These are phyloP conservation scores for Chlamydomonas sphaeroides DNA, from an alignment of 139 green algal species.

Conservation along the genomic window DNA sequence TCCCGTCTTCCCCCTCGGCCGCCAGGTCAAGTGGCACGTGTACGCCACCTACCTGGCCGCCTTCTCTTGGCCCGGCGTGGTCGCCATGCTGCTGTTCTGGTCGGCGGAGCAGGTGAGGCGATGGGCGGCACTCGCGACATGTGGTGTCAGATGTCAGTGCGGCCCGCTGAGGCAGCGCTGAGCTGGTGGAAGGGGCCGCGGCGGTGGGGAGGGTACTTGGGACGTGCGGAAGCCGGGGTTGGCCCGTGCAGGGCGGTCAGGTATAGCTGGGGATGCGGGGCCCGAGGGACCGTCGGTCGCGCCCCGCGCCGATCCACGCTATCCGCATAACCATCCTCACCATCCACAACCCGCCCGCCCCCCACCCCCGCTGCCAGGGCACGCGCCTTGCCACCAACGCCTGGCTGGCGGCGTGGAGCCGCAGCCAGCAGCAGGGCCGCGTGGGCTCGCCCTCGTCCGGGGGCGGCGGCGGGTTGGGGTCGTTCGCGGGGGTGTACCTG, in stretches of 20 bases:
- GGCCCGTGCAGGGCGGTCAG: no score
- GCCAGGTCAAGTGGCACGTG: conserved; percentile 29
- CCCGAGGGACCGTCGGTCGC: no score
- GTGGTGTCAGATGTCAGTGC: no score
- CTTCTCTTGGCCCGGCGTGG: neutral
- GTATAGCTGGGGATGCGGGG: no score
- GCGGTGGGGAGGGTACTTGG: no score
- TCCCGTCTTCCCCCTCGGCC: neutral
- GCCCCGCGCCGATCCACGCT: no score
- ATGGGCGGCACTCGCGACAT: no score
- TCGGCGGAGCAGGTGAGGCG: neutral
- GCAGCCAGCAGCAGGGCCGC: neutral
- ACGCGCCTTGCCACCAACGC: conserved; percentile 30
- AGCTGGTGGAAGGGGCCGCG: no score
- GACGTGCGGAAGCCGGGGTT: no score
- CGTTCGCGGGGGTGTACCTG: conserved; percentile 1
- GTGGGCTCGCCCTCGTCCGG: no score
- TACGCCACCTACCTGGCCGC: conserved; percentile 13
- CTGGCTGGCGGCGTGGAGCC: conserved; percentile 31
- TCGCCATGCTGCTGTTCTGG: conserved; percentile 23
- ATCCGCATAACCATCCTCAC: no score
- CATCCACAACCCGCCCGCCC: neutral
- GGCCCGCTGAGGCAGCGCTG: no score
- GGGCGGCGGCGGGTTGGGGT: neutral
- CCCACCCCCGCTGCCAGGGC: neutral